phyloP scores from a whole-genome alignment of 768 basidiomycete genomes.

The Pleurotus tuoliensis region DNA sequence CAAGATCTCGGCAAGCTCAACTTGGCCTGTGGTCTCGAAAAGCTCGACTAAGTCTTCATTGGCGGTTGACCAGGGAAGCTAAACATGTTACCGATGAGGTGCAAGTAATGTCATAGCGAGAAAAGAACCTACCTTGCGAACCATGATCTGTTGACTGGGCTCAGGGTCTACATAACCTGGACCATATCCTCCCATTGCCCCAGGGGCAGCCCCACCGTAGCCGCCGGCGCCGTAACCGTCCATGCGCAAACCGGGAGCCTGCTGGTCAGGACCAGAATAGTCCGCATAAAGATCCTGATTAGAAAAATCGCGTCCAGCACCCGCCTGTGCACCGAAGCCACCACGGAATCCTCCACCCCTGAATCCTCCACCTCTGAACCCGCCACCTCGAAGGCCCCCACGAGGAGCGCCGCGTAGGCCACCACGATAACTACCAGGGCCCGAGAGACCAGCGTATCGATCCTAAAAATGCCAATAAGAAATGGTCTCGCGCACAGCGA shows the following conservation, averaged over 20 bases:
- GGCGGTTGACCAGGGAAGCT: conserved; percentile 99
- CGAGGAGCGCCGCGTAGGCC: conserved; percentile 27
- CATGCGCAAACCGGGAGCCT: conserved; percentile 36
- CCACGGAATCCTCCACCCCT: conserved; percentile 47
- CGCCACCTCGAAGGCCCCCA: conserved; percentile 43
- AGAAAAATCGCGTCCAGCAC: conserved; percentile 73
- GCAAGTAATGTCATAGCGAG: not conserved
- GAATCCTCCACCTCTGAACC: conserved; percentile 56
- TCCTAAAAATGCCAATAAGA: conserved; percentile 45
- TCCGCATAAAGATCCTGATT: conserved; percentile 90
- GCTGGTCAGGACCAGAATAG: conserved; percentile 84
- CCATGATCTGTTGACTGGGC: conserved; percentile 96
- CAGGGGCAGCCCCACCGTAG: conserved; percentile 25
- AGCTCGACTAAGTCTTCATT: conserved; percentile 98
- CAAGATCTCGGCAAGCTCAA: conserved; percentile 91
- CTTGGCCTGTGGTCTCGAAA: conserved; percentile 96
- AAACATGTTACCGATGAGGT: conserved; percentile 5
- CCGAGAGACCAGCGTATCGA: conserved; percentile 83
- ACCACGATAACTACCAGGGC: conserved; percentile 52
- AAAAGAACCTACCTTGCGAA: conserved; percentile 79
- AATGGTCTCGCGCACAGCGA: not conserved
- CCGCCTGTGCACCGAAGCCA: conserved; percentile 46
- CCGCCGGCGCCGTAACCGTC: conserved; percentile 28
- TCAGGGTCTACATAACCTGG: conserved; percentile 57
- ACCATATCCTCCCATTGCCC: conserved; percentile 27